Evolutionary conservation across 768 basidiomycete genomes (phyloP), one percentile per base, ranked within the genome.

Genomic region (Mycena pura): DNA sequence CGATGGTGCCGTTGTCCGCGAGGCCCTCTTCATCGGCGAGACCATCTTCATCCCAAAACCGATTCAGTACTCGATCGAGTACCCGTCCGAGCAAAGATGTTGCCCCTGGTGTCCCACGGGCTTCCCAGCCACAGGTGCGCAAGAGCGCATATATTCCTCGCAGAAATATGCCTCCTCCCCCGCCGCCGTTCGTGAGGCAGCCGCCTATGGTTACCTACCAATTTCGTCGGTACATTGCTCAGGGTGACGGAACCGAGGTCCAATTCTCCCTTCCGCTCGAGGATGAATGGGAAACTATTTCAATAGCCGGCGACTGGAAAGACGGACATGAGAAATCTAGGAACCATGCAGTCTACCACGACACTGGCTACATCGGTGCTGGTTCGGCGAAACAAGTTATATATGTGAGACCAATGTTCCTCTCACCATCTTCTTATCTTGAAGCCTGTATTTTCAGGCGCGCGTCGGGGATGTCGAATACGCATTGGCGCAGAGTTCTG

Each of bases 341-440:
- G 10, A 17, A 3, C 3, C 17, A 17, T 7, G n/a, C 28, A 3
- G 17, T 14, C 2, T 46, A 36, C 47, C 50, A 51, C 24, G 11
- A 44, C 1, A 60, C 63, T 15, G 63, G 63, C 3, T 68, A 44
- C 38, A 52, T 68, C 47, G 67, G 67, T 11, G 4, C 15, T 24
- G 67, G 67, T 19, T 51, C 41, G 14, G 25, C 67, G 0, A 68
- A 68, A 36, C 32, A 32, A 4, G 62, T 56, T 13, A 48, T 68
- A 29, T 68, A 68, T 56, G 64, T 66, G n/a, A n/a, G n/a, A n/a
- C n/a, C n/a, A n/a, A 49, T 24, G 22, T 29, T 36, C 7, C 21
- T 39, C 24, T 7, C 45, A 27, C 24, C 41, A 9, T 43, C 19
- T 43, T 10, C 14, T 29, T 47, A 32, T 24, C 34, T 53, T 31